Evolutionary conservation across 768 basidiomycete species (phyloP).

Genomic region (Lepiota venenata): DNA sequence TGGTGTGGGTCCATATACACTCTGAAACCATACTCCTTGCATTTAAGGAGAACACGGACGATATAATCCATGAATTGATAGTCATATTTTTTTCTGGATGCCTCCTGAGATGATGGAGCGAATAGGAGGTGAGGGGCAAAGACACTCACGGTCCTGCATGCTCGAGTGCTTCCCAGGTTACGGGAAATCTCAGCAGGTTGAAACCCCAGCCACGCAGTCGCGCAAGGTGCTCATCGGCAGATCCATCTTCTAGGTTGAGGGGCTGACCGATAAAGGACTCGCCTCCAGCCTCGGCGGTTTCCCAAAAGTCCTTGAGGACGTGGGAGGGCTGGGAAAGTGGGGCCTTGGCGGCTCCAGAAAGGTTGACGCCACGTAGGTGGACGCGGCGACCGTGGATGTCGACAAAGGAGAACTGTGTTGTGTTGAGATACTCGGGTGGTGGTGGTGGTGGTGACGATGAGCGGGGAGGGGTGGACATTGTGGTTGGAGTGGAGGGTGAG

Average conservation of each 20-base stretch:
- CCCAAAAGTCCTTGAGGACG: conserved; percentile 77
- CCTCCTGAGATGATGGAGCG: neutral
- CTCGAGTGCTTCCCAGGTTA: conserved; percentile 96
- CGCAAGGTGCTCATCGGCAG: conserved; percentile 80
- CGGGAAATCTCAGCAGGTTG: conserved; percentile 76
- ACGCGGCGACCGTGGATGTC: conserved; percentile 73
- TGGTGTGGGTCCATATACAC: conserved; percentile 97
- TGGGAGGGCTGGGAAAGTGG: conserved; percentile 71
- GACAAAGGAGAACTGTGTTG: conserved; percentile 65
- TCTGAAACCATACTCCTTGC: conserved; percentile 88
- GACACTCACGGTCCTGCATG: conserved; percentile 89
- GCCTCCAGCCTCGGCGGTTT: conserved; percentile 64
- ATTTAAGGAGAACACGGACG: conserved; percentile 81
- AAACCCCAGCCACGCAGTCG: conserved; percentile 94
- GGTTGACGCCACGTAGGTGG: conserved; percentile 91
- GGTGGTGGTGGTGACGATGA: conserved; percentile 22
- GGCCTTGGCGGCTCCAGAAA: conserved; percentile 86
- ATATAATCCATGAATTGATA: conserved; percentile 91
- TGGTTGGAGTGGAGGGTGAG: neutral
- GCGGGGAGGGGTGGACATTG: neutral
- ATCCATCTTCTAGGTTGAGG: conserved; percentile 79
- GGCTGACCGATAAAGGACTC: conserved; percentile 75
- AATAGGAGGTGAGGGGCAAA: conserved; percentile 3
- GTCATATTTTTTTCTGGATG: conserved; percentile 79
- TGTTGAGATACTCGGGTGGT: conserved; percentile 56